These are phyloP conservation scores for Vachellia pachyceras DNA, from an alignment of 306 rosid species.

Conservation along the genomic window DNA sequence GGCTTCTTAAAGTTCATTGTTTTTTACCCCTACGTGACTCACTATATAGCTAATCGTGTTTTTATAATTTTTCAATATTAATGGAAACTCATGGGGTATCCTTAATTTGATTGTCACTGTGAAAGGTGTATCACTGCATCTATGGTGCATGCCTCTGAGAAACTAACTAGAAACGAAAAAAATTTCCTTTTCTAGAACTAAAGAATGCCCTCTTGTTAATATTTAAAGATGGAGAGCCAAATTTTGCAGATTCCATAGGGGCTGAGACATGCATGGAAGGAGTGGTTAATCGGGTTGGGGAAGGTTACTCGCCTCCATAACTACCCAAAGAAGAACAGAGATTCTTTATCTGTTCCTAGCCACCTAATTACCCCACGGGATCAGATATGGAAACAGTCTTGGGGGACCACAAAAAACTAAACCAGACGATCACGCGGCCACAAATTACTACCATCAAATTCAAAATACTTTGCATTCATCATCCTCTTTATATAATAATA, in stretches of 20 bases:
- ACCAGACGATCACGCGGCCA: slow-evolving; percentile 17
- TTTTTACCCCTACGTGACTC: neutral
- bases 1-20: neutral
- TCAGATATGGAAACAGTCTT: slow-evolving; percentile 33
- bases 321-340: slow-evolving; percentile 54
- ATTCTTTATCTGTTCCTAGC: slow-evolving; percentile 45
- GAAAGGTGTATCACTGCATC: too few species aligned
- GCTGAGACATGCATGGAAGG: slow-evolving; percentile 41
- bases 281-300: slow-evolving; percentile 61
- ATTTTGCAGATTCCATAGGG: slow-evolving; percentile 48
- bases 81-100: neutral
- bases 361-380: slow-evolving; percentile 47
- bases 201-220: slow-evolving; percentile 7
- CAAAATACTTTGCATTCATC: slow-evolving; percentile 16
- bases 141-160: slow-evolving; percentile 25
- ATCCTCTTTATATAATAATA: neutral
- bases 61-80: neutral
- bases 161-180: slow-evolving; percentile 30
- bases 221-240: neutral
- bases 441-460: slow-evolving; percentile 29
- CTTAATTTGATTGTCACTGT: slow-evolving; percentile 22
- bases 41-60: neutral
- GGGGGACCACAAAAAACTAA: slow-evolving; percentile 52
- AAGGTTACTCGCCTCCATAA: slow-evolving; percentile 59
- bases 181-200: slow-evolving; percentile 44